Base-by-base conservation (phyloP, 1,139 yeast species). In the Sugiyamaella xylanicola region DNA sequence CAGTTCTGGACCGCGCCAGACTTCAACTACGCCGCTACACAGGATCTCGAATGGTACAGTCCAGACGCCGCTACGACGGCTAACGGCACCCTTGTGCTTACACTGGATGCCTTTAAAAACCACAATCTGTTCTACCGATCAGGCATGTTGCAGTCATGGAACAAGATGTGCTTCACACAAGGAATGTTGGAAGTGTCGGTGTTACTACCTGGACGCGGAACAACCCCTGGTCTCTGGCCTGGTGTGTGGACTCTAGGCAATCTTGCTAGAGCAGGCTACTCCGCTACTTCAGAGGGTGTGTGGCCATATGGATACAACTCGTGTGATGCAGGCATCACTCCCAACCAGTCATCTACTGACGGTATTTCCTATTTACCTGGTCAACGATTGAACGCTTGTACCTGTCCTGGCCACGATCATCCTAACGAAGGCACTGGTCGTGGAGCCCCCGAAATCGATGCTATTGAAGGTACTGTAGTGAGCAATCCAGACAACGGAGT, bases 381-480 rank as follows among this genome's bases (percentile, higher is more conserved):
- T 22, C 95, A 88, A 73, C 79, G 80, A 57, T 75, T 89, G 58
- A 82, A 77, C 67, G 68, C 74, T 25, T 89, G 96, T 72, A 82
- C 88, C 0, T 89, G 96, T 73, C 74, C 77, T 47, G 89, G 86
- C 19, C 87, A 83, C 63, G 88, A 84, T 51, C 96, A 88, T 68
- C 96, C 96, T 37, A 87, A 84, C 64, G 79, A 76, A 3, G 96
- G 96, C 40, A 71, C 71, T 1, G 96, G 96, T 21, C 80, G 96
- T 68, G 95, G 96, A 51, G 95, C 95, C 0, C 95, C 96, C 1
- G 96, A 89, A 77, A 86, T 89, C 63, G 96, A 89, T 80, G 83
- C 84, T 42, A 66, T 89, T 49, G 96, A 89, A 79, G 96, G 87
- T 56, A 85, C 86, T 58, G 79, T 80, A 3, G 74, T 81, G 2